Percentiles rank a stretch among this genome's conserved stretches.
Conservation (phyloP, 1,284 basidiomycete species). For the Cutaneotrichosporon mucoides region DNA sequence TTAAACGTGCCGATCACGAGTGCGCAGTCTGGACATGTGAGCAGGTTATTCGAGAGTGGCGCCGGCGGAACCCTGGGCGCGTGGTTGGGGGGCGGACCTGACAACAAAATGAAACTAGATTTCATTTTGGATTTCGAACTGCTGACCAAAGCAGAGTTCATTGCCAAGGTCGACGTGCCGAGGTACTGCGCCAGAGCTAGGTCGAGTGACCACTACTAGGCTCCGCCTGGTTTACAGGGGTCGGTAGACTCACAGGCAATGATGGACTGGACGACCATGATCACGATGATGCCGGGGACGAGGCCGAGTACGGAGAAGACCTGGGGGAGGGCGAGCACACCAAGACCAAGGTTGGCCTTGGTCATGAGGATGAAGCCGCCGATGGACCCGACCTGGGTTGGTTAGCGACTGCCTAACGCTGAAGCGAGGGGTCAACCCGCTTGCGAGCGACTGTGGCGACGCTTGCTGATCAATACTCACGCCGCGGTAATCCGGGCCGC, state of each 20-base stretch:
- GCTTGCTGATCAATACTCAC: slow-evolving; percentile 11
- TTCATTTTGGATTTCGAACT: no score
- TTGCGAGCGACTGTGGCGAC: no score
- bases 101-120: no score
- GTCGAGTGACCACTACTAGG: no score
- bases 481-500: slow-evolving; percentile 31
- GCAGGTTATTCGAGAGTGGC: background rate
- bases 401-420: background rate
- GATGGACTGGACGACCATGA: slow-evolving; percentile 32
- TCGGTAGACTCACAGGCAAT: slow-evolving; percentile 27
- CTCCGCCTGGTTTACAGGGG: no score
- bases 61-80: no score
- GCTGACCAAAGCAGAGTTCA: no score
- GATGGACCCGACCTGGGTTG: slow-evolving; percentile 14
- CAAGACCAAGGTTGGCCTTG: slow-evolving; percentile 38
- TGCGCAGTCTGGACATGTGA: slow-evolving; percentile 11
- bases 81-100: no score
- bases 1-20: slow-evolving; percentile 26
- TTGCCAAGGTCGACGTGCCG: no score
- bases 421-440: no score
- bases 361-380: slow-evolving; percentile 27
- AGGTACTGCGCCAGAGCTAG: no score
- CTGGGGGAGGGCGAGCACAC: slow-evolving; percentile 36
- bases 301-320: slow-evolving; percentile 33
- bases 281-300: slow-evolving; percentile 34